Evolutionary conservation across 2,329 filamentous ascomycete species (phyloP).

Genomic region (Neoarthrinium moseri): DNA sequence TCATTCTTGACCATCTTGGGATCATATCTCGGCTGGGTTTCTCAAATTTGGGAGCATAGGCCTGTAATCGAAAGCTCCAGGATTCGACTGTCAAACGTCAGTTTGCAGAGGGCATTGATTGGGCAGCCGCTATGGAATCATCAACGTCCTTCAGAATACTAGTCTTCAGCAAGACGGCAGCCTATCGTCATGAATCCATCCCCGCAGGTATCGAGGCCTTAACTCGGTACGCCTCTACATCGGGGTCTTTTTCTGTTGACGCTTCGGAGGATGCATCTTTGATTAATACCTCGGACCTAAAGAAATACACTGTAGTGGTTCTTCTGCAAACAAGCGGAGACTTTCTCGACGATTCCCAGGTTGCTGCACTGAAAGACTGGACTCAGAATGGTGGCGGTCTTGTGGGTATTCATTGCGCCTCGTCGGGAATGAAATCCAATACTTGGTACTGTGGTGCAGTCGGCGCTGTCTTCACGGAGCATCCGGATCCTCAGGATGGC

Average conservation of each 20-base stretch:
- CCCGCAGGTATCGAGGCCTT: constrained; percentile 32
- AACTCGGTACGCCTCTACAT: constrained; percentile 23
- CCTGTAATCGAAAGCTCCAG: too few relatives aligned
- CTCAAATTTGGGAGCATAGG: too few relatives aligned
- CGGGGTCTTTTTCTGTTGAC: constrained; percentile 27
- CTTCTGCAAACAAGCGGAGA: constrained; percentile 38
- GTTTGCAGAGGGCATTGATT: too few relatives aligned
- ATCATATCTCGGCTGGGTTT: too few relatives aligned
- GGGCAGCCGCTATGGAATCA: background rate
- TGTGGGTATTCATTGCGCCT: constrained; percentile 39
- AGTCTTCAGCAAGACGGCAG: constrained; percentile 36
- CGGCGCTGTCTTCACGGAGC: constrained; percentile 35
- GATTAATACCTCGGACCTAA: constrained; percentile 28
- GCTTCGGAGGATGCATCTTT: constrained; percentile 34
- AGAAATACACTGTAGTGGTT: constrained; percentile 33
- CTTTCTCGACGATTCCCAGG: constrained; percentile 30
- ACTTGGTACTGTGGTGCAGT: constrained; percentile 37
- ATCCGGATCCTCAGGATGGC: constrained; percentile 35
- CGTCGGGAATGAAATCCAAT: constrained; percentile 29
- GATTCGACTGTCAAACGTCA: too few relatives aligned
- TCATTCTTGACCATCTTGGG: too few relatives aligned
- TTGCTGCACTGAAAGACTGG: constrained; percentile 31
- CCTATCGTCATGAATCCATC: constrained; percentile 38
- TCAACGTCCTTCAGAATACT: constrained; percentile 29
- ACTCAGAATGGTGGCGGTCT: constrained; percentile 34